Percentiles rank a stretch among this genome's conserved stretches.
Evolutionary conservation across 345 rosid genomes (phyloP).

Genomic region (Lenwebbia sp.): DNA sequence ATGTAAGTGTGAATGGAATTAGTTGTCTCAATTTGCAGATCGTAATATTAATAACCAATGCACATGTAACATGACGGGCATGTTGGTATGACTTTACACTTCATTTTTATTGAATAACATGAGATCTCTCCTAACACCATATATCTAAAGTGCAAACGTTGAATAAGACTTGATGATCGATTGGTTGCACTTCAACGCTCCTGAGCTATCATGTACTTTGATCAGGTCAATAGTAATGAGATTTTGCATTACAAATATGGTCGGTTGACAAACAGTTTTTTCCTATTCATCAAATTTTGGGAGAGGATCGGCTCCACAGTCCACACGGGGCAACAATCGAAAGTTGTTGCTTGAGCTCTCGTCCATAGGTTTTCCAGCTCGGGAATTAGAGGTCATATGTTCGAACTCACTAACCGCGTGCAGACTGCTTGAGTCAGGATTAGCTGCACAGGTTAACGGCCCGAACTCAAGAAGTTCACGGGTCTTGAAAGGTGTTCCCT

Average conservation of each 20-base stretch:
- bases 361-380: not conserved
- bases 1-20: not conserved
- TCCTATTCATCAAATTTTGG: not conserved
- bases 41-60: not conserved
- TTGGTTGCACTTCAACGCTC: not conserved
- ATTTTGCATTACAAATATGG: not conserved
- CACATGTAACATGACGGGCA: not conserved
- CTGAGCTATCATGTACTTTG: not conserved
- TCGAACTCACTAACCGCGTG: not conserved
- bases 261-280: not conserved
- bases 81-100: not conserved
- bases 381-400: not conserved
- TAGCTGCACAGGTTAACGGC: not conserved
- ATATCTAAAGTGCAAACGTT: not conserved
- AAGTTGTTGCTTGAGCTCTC: not conserved
- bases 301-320: not conserved
- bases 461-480: not conserved
- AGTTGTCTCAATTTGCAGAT: not conserved
- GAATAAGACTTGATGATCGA: not conserved
- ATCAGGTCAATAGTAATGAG: not conserved
- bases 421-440: not conserved
- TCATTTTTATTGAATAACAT: not conserved
- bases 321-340: not conserved
- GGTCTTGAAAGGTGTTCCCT: not conserved
- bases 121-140: not conserved